A percentile compares a stretch with the other conserved stretches of the same genome.
Conservation (phyloP, 768 basidiomycete genomes). For the Tephrocybe sp. region DNA sequence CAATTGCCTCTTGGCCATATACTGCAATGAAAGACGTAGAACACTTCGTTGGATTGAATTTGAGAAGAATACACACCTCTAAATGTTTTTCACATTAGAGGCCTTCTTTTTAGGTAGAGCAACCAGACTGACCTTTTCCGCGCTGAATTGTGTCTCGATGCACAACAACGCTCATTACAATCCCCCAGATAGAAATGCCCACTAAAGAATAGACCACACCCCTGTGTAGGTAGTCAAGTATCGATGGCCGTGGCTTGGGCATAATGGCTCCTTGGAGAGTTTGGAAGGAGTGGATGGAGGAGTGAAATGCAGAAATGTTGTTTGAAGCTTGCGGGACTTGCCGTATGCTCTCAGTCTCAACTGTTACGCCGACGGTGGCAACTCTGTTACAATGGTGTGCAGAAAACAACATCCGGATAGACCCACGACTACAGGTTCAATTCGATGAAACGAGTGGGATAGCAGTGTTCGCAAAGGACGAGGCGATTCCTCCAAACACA, state of each 20-base stretch:
- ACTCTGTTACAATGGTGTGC: constrained; percentile 48
- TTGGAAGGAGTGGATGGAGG: not conserved
- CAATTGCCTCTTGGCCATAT: constrained; percentile 30
- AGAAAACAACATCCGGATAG: constrained; percentile 42
- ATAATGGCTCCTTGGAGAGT: not conserved
- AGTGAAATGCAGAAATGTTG: not conserved
- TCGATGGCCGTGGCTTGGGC: constrained; percentile 23
- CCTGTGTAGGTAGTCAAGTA: constrained; percentile 51
- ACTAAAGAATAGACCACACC: constrained; percentile 52
- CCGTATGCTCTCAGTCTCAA: constrained; percentile 2
- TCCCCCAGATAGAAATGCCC: constrained; percentile 48
- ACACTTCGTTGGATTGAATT: not conserved
- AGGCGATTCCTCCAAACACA: constrained; percentile 28
- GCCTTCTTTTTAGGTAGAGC: not conserved
- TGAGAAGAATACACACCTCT: not conserved
- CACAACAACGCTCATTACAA: constrained; percentile 48
- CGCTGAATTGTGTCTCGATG: constrained; percentile 53
- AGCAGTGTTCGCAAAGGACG: constrained; percentile 33
- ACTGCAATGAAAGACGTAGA: constrained; percentile 15
- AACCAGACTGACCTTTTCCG: constrained; percentile 46
- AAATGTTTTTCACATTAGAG: not conserved
- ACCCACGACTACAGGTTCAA: constrained; percentile 38
- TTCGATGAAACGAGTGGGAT: constrained; percentile 24
- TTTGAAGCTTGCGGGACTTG: not conserved
- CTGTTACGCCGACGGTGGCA: constrained; percentile 16